Base-by-base conservation (phyloP, 345 rosid species). In the Isatis tinctoria region DNA sequence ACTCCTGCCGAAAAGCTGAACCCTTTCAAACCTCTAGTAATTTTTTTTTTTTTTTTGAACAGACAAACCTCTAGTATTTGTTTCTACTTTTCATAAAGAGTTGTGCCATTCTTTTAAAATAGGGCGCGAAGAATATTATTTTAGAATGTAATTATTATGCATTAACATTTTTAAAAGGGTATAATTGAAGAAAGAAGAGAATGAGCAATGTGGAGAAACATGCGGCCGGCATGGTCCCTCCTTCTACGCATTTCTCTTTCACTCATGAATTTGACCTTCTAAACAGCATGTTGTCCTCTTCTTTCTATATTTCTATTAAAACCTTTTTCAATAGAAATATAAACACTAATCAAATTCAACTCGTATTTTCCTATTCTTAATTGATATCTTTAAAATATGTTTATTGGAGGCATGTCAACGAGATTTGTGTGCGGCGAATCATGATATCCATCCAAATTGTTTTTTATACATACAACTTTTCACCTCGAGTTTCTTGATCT, bases 221-320 rank as follows among this genome's bases (percentile, higher is more conserved):
- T 48, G 75, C 51, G 68, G 60, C 60, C 40, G 68, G 67, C 75
- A 60, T 71, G 37, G 51, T 10, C 69, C 61, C 62, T 72, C 53
- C 30, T 58, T 36, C 47, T 70, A 45, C 58, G 59, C 51, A 57
- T 44, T 41, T 56, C 62, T 40, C 52, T 26, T 54, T 32, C 26
- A 47, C 63, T 33, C 12, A 27, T 54, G 54, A 47, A 60, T 60
- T 48, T 72, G 75, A 60, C 60, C 16, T 51, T 18, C 40, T 6
- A 53, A 73, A 62, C 75, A 28, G 12, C 63, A 73, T 63, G 63
- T 3, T 63, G 52, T 51, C 6, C n/a, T 59, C 57, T 30, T 48
- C 43, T 17, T 69, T 54, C 33, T 17, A 40, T 27, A 39, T 61
- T 52, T 49, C 30, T 13, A 28, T 28, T 27, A 61, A 0, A 41